Conservation (phyloP, 148 eudicot genomes). For the Camellia lanceoleosa region DNA sequence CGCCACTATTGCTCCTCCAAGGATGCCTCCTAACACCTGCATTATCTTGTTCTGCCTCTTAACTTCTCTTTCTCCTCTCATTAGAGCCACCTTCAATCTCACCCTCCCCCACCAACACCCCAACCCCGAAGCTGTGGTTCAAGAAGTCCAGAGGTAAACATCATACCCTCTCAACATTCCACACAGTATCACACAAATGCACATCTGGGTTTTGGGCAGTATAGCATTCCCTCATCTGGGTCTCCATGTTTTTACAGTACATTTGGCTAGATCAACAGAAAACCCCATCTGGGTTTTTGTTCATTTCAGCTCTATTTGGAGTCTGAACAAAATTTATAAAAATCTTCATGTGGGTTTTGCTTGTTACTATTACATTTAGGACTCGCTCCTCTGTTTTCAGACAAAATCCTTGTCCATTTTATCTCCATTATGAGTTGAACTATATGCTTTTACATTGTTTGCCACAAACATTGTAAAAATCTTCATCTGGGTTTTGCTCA, state of each 20-base stretch:
- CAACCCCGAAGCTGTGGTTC: constrained; percentile 67
- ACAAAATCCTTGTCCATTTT: not conserved
- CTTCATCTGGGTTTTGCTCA: not conserved
- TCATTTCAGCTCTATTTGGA: not conserved
- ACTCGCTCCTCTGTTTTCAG: not conserved
- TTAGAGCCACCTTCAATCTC: constrained; percentile 40
- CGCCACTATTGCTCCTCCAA: constrained; percentile 14
- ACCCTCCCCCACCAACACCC: constrained; percentile 73
- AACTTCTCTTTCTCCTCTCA: constrained; percentile 17
- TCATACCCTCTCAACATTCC: not conserved
- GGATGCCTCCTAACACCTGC: constrained; percentile 25
- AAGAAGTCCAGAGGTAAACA: constrained; percentile 65
- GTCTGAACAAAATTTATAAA: not conserved
- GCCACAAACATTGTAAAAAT: not conserved
- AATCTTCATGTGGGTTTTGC: not conserved
- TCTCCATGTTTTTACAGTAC: not conserved
- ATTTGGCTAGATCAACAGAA: not conserved
- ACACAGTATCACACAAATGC: not conserved
- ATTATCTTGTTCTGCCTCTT: constrained; percentile 31
- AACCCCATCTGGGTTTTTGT: constrained; percentile 6
- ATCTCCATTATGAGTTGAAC: not conserved
- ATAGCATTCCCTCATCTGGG: constrained; percentile 9
- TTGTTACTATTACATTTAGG: not conserved
- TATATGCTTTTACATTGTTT: too few species aligned
- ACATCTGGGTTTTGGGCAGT: constrained; percentile 10